Base-by-base conservation (phyloP, 352 stramenopile genomes). In the Pythium brachiatum region DNA sequence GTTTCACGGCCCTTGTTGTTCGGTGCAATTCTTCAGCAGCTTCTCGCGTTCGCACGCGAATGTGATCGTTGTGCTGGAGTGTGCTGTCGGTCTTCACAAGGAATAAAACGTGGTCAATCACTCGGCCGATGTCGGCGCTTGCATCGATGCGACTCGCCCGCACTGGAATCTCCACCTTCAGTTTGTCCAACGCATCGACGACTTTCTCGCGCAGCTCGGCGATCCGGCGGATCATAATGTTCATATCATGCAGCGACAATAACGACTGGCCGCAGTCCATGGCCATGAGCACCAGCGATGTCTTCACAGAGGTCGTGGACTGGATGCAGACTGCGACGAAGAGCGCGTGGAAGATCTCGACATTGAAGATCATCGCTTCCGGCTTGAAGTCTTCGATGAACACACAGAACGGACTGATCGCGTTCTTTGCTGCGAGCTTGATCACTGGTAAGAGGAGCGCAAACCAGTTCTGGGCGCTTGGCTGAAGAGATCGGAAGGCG, bases 371-470 rank as follows among this genome's bases (percentile, higher is more conserved):
- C 1, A 70, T 25, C 1, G 43, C n/a, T n/a, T 68, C 69, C 7
- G 70, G 66, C 13, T 69, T 83, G 7, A 56, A 46, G n/a, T 73
- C 75, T 26, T 75, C 67, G 9, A 39, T 68, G 26, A 55, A 52
- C 12, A 15, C 11, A 12, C 59, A 58, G 53, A 63, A 25, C 23
- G 51, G 29, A 60, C 63, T 70, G 26, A 82, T 68, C 26, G 64
- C 51, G 47, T 77, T 75, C 57, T 83, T 81, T 29, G 64, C 68
- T 0, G 44, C 47, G 21, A 83, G 60, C 50, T 83, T 83, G 27
- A 81, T 60, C 21, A 78, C 57, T 15, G 67, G 72, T 21, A 83
- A 58, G 8, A 83, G n/a, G 25, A 72, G 11, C 16, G 51, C 20
- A n/a, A 62, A 65, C 7, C 44, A 21, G 7, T 32, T 52, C 29